A percentile compares a stretch with the other conserved stretches of the same genome.
Conservation (phyloP, 208 protist species). For the Trypanosoma scelopori region DNA sequence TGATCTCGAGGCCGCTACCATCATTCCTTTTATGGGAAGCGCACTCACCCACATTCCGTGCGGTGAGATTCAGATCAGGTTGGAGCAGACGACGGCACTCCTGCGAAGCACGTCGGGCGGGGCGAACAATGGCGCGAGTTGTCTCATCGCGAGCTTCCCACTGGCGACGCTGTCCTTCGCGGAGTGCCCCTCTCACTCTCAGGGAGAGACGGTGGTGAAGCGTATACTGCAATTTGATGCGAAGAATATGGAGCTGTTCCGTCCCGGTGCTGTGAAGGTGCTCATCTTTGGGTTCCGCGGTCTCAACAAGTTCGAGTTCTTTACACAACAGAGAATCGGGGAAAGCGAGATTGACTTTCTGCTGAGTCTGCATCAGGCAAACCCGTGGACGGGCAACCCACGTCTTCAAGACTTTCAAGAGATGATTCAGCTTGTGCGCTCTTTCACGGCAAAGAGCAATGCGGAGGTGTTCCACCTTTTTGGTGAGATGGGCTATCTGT, state of each 20-base stretch:
- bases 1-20: neutral
- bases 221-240: conserved; percentile 73
- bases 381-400: conserved; percentile 90
- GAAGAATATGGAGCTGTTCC: conserved; percentile 73
- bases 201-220: conserved; percentile 59
- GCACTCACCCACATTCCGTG: conserved; percentile 60
- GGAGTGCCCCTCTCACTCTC: conserved; percentile 66
- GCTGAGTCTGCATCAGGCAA: conserved; percentile 69
- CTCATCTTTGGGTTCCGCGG: conserved; percentile 80
- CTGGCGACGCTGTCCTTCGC: conserved; percentile 62
- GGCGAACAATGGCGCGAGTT: conserved; percentile 23
- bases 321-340: conserved; percentile 69
- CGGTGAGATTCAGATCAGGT: conserved; percentile 52
- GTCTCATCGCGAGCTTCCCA: conserved; percentile 66
- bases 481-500: conserved; percentile 32
- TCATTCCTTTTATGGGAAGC: conserved; percentile 65
- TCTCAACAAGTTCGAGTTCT: conserved; percentile 81
- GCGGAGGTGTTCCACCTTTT: conserved; percentile 76
- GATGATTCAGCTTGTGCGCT: conserved; percentile 69
- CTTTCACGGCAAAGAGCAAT: conserved; percentile 79
- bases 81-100: conserved; percentile 63
- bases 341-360: conserved; percentile 59
- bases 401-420: conserved; percentile 87
- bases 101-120: conserved; percentile 51
- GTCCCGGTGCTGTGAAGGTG: conserved; percentile 46